These are phyloP conservation scores for Zygosaccharomyces sapae DNA, from an alignment of 1,139 yeast species.

Conservation along the genomic window DNA sequence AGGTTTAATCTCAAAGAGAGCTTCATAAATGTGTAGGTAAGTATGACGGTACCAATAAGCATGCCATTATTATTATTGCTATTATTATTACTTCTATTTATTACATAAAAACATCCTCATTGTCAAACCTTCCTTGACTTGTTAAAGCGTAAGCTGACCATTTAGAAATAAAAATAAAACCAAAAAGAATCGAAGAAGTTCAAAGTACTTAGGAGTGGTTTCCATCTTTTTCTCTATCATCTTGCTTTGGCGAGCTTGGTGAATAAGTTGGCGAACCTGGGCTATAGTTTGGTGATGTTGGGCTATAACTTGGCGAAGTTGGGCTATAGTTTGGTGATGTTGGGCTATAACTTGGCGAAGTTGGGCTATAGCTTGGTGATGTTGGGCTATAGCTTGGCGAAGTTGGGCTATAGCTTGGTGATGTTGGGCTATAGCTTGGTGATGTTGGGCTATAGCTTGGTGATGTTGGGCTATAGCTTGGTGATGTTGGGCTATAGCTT, in stretches of 20 bases:
- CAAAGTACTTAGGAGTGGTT: constrained; percentile 3
- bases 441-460: constrained; percentile 45
- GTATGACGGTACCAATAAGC: background rate
- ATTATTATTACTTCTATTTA: constrained; percentile 2
- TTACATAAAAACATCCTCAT: constrained; percentile 6
- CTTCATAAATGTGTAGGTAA: constrained; percentile 2
- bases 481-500: constrained; percentile 58
- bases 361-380: constrained; percentile 41
- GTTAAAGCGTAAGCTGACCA: background rate
- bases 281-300: constrained; percentile 56
- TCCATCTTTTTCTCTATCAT: constrained; percentile 12
- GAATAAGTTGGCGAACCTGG: constrained; percentile 55
- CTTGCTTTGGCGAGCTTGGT: constrained; percentile 44
- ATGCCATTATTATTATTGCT: constrained; percentile 3
- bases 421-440: constrained; percentile 37
- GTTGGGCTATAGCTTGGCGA: constrained; percentile 62
- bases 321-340: constrained; percentile 60
- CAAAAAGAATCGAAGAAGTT: background rate
- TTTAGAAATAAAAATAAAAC: background rate
- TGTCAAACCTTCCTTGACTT: constrained; percentile 2
- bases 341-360: constrained; percentile 59
- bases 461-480: constrained; percentile 57
- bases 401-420: constrained; percentile 49
- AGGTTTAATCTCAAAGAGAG: constrained; percentile 76
- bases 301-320: constrained; percentile 57